These are phyloP conservation scores for Pyrrhoderma lamaoense DNA, from an alignment of 1,284 basidiomycete genomes.

Conservation along the genomic window DNA sequence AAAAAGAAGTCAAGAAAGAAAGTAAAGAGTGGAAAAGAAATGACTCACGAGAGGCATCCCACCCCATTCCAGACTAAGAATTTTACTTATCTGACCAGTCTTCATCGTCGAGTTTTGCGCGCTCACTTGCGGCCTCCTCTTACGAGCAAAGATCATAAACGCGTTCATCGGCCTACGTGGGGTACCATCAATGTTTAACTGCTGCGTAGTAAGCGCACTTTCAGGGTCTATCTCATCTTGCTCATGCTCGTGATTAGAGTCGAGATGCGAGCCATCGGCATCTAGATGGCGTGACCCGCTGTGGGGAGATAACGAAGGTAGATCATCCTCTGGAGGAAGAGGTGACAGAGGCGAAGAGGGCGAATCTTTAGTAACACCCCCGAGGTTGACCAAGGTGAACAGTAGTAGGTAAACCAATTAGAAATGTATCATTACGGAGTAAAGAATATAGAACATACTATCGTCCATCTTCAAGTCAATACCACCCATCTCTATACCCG, in stretches of 20 bases:
- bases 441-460: too few species aligned
- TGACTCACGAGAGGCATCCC: conserved; percentile 61
- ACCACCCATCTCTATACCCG: too few species aligned
- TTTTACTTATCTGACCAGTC: conserved; percentile 78
- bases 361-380: conserved; percentile 1
- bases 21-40: too few species aligned
- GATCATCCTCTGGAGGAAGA: not conserved
- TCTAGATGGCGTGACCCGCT: too few species aligned
- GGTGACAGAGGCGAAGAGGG: not conserved
- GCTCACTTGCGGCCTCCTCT: conserved; percentile 70
- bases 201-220: conserved; percentile 56
- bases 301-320: not conserved
- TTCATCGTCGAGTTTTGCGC: conserved; percentile 78
- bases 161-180: conserved; percentile 85
- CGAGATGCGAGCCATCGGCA: too few species aligned
- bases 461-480: too few species aligned
- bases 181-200: conserved; percentile 74
- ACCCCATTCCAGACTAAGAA: conserved; percentile 75
- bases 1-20: not conserved
- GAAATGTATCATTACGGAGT: too few species aligned
- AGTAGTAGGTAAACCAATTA: too few species aligned
- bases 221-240: not conserved
- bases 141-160: conserved; percentile 85
- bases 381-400: too few species aligned
- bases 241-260: not conserved